Base-by-base conservation (phyloP, 2,329 filamentous ascomycete species). In the Penicillium digitatum region DNA sequence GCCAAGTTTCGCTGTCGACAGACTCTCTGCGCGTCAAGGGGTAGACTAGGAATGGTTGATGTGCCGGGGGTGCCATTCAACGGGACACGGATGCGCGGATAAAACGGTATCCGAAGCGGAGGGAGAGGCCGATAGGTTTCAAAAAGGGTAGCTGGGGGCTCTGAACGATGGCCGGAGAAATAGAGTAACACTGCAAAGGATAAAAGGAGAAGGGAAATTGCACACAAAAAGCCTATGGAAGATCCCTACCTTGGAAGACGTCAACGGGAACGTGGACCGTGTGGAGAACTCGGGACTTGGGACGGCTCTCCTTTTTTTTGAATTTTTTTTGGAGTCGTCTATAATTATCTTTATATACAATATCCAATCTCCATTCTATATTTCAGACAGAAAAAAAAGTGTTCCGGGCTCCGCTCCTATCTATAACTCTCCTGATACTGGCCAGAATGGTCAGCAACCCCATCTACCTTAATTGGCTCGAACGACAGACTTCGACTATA, bases 201-300 rank as follows among this genome's bases (percentile, higher is more conserved):
- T 34, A 38, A 43, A 50, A 48, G 52, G 38, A 57, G 46, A 43
- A 47, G 50, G 45, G 38, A 54, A 57, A 35, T 50, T 44, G 50
- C 44, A 61, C 51, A 54, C 50, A 54, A 58, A 58, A 22, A n/a
- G 32, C 32, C 48, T 31, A 29, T 29, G 34, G 26, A 43, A 56
- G 46, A 52, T 48, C 46, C 57, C 38, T n/a, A n/a, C n/a, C n/a
- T n/a, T n/a, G n/a, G n/a, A 27, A 52, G 55, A 66, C 55, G 57
- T 64, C 61, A 62, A 65, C 55, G 61, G 60, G 61, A 62, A 62
- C 58, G 60, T 63, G 58, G 59, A 63, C 55, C 45, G 55, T 54
- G 61, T 63, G 61, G 61, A 58, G 58, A 49, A 54, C 48, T 56
- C 50, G 59, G 56, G 54, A 58, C 58, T 61, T 47, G 55, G 55